Evolutionary conservation across 306 rosid genomes (phyloP).

Genomic region (Pterocarpus santalinus): DNA sequence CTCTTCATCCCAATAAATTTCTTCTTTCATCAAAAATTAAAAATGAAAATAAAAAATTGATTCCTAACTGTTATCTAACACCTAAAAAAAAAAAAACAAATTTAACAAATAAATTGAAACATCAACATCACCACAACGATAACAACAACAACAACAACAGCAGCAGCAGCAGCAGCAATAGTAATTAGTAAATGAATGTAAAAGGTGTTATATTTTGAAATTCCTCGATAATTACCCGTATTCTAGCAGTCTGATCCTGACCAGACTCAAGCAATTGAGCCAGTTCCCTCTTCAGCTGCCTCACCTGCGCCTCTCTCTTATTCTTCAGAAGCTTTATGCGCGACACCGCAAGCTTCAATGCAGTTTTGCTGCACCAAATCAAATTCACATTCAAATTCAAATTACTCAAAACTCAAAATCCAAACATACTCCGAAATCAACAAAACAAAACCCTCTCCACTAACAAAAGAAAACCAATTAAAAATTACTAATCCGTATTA

Average conservation of each 20-base stretch:
- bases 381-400: slow-evolving; percentile 26
- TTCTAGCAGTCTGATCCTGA: slow-evolving; percentile 86
- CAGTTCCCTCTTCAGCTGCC: slow-evolving; percentile 79
- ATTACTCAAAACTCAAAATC: not conserved
- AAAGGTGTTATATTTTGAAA: not conserved
- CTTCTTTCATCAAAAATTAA: not conserved
- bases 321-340: slow-evolving; percentile 88
- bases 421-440: not conserved
- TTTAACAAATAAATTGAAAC: not conserved
- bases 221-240: slow-evolving; percentile 57
- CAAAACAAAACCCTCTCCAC: slow-evolving; percentile 1
- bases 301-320: slow-evolving; percentile 77
- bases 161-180: not conserved
- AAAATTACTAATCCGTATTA: not conserved
- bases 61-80: not conserved
- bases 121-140: not conserved
- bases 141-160: not conserved
- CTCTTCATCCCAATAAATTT: not conserved
- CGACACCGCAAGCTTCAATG: slow-evolving; percentile 84
- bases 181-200: slow-evolving; percentile 6
- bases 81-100: not conserved
- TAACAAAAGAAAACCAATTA: slow-evolving; percentile 32
- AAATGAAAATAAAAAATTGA: not conserved
- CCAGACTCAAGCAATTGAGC: slow-evolving; percentile 86
- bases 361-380: slow-evolving; percentile 76